phyloP scores from a whole-genome alignment of 2,329 filamentous ascomycete species.

The Trichoderma aggressivum region DNA sequence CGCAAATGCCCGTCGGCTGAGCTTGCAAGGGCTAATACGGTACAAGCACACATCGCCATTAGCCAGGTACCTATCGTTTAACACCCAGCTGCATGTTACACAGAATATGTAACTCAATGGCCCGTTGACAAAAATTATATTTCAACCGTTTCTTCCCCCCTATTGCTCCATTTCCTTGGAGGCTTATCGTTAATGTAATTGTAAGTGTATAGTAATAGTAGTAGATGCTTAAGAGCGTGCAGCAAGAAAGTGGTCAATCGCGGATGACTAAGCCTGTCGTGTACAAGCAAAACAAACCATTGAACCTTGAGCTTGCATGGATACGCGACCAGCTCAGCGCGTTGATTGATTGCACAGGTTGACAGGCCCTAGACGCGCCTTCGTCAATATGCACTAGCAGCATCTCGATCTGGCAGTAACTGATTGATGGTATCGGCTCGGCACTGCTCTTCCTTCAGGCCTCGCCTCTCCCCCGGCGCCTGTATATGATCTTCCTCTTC shows the following conservation, averaged over 20 bases:
- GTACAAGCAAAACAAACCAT: neutral
- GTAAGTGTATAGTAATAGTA: neutral
- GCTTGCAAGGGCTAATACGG: neutral
- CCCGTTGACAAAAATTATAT: neutral
- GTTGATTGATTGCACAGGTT: conserved; percentile 18
- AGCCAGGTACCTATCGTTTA: neutral
- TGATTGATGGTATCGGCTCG: neutral
- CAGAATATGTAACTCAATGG: neutral
- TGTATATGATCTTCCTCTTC: conserved; percentile 37
- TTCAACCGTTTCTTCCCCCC: too few species aligned
- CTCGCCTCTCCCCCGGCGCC: neutral
- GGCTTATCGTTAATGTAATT: neutral
- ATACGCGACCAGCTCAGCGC: conserved; percentile 12
- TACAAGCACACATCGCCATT: neutral
- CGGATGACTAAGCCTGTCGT: neutral
- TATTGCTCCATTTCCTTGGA: too few species aligned
- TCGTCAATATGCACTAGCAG: neutral
- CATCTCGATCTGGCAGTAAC: conserved; percentile 4
- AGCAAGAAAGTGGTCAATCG: neutral
- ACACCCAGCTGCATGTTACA: neutral
- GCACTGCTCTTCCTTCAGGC: neutral
- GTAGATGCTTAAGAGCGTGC: neutral
- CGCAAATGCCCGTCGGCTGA: neutral
- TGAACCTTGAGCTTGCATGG: neutral
- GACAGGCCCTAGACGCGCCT: neutral